Percentiles rank a stretch among this genome's conserved stretches.
Evolutionary conservation across 371 early-diverging fungal species (phyloP).

Genomic region (Mortierella sp.): DNA sequence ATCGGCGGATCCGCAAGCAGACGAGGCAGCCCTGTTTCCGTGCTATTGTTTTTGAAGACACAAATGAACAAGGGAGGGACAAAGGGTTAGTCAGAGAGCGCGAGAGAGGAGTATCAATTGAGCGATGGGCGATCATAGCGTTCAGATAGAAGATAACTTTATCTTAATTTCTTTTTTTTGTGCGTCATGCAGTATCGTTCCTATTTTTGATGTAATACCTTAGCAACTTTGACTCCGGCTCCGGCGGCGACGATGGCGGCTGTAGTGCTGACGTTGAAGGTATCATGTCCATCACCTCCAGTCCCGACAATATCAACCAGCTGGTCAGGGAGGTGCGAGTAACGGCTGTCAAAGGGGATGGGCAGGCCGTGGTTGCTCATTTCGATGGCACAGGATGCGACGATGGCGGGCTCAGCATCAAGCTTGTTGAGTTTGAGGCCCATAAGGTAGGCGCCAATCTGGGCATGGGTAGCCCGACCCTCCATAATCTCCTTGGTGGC

Average conservation of each 20-base stretch:
- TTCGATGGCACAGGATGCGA: conserved; percentile 82
- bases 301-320: conserved; percentile 97
- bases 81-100: no score
- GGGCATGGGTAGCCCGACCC: conserved; percentile 81
- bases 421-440: conserved; percentile 77
- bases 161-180: conserved; percentile 9
- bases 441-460: conserved; percentile 89
- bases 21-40: conserved; percentile 96
- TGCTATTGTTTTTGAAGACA: conserved; percentile 67
- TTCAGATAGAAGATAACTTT: conserved; percentile 11
- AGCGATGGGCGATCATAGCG: background rate
- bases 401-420: conserved; percentile 82
- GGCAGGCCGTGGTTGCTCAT: conserved; percentile 74
- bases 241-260: conserved; percentile 94
- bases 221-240: conserved; percentile 93
- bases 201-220: conserved; percentile 76
- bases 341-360: conserved; percentile 64
- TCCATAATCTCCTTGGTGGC: conserved; percentile 85
- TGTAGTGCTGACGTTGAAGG: conserved; percentile 96
- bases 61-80: background rate
- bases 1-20: conserved; percentile 95
- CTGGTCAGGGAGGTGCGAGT: conserved; percentile 59
- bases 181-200: conserved; percentile 3
- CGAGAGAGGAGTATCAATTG: conserved; percentile 4
- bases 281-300: conserved; percentile 98